A percentile compares a stretch with the other conserved stretches of the same genome.
Evolutionary conservation across 176 grass and related monocot genomes (phyloP).

Genomic region (Bromus sterilis): DNA sequence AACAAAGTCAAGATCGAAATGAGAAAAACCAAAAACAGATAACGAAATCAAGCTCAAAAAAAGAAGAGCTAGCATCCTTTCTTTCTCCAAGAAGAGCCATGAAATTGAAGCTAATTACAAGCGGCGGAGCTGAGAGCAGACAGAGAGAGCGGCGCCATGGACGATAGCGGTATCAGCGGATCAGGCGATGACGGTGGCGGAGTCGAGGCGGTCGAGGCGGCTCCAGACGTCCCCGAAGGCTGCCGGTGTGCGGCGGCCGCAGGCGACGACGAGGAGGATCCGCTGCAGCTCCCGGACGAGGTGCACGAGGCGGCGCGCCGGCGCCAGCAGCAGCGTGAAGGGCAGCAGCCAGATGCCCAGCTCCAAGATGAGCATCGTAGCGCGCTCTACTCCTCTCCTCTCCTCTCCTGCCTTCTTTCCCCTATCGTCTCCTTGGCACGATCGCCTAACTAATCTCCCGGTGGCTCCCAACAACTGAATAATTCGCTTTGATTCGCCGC

Average conservation of each 20-base stretch:
- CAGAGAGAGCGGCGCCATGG: not conserved
- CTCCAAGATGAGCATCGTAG: constrained; percentile 58
- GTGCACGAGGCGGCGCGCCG: constrained; percentile 47
- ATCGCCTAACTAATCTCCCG: not conserved
- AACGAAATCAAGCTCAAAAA: not conserved
- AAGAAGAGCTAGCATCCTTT: not conserved
- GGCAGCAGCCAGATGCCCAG: constrained; percentile 69
- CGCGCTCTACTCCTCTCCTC: not conserved
- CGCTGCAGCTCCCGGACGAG: constrained; percentile 50
- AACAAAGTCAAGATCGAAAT: no score
- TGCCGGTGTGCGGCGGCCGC: not conserved
- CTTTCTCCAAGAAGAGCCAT: not conserved
- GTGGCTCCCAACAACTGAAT: not conserved
- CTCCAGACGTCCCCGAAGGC: constrained; percentile 30
- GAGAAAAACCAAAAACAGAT: no score
- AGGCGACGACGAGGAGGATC: constrained; percentile 36
- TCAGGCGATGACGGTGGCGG: constrained; percentile 47
- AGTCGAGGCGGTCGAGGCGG: constrained; percentile 54
- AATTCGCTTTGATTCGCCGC: not conserved
- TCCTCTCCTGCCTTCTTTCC: no score
- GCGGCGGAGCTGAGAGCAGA: not conserved
- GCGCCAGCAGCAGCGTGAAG: constrained; percentile 58
- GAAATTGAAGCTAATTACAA: not conserved
- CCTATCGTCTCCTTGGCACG: no score
- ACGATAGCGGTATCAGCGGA: not conserved